phyloP scores from a whole-genome alignment of 352 stramenopile genomes.

The Saprolegnia parasitica region DNA sequence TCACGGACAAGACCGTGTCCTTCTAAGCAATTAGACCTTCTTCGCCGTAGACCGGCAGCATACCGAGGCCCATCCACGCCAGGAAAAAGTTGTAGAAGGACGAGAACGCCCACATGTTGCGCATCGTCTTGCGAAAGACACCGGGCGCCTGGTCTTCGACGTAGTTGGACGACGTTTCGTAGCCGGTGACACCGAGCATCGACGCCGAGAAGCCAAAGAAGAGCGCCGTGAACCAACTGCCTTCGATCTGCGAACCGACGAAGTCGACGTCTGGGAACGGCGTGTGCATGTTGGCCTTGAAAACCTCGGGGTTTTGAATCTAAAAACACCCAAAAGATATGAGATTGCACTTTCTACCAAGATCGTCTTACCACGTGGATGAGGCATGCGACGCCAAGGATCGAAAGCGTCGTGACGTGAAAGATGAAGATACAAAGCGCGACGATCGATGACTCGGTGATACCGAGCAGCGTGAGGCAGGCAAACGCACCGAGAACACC shows the following conservation, averaged over 20 bases:
- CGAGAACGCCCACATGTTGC: slow-evolving; percentile 84
- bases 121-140: slow-evolving; percentile 74
- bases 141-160: slow-evolving; percentile 83
- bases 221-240: slow-evolving; percentile 53
- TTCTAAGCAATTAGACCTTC: slow-evolving; percentile 64
- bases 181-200: slow-evolving; percentile 90
- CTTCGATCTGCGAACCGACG: slow-evolving; percentile 33
- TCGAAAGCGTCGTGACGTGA: slow-evolving; percentile 72
- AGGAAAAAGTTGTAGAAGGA: slow-evolving; percentile 86
- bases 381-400: slow-evolving; percentile 55
- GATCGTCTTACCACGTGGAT: slow-evolving; percentile 37
- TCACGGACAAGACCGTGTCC: slow-evolving; percentile 71
- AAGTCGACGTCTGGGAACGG: slow-evolving; percentile 58
- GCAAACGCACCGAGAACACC: slow-evolving; percentile 77
- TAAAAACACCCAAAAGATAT: background rate
- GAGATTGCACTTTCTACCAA: background rate
- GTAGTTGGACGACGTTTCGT: slow-evolving; percentile 88
- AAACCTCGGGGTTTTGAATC: slow-evolving; percentile 47
- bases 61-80: slow-evolving; percentile 74
- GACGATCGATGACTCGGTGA: slow-evolving; percentile 78
- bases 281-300: slow-evolving; percentile 63
- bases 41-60: slow-evolving; percentile 60
- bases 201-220: slow-evolving; percentile 77
- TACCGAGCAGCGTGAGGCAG: slow-evolving; percentile 72
- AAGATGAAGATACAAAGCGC: slow-evolving; percentile 78